phyloP scores from a whole-genome alignment of 129 eudicot species.

The Tagetes erecta region DNA sequence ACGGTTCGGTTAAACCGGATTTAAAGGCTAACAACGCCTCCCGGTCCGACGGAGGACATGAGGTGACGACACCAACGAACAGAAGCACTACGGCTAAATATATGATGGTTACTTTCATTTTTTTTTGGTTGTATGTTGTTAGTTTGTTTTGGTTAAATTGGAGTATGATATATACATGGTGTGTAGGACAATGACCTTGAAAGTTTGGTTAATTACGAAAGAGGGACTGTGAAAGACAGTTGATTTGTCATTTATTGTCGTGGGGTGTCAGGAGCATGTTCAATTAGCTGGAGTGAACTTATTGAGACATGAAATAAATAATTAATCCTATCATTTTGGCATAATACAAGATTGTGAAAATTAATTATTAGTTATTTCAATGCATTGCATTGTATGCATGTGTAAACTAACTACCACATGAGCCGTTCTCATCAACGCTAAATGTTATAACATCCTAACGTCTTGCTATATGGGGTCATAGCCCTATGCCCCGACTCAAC shows the following conservation, averaged over 20 bases:
- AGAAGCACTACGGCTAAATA: constrained; percentile 13
- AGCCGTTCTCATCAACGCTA: no score
- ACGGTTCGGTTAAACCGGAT: constrained; percentile 59
- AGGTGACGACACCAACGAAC: constrained; percentile 24
- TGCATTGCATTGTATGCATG: no score
- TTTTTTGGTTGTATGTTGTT: neutral
- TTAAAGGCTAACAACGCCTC: constrained; percentile 55
- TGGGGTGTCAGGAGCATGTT: constrained; percentile 36
- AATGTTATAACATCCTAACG: no score
- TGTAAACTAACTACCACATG: no score
- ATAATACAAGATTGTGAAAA: neutral
- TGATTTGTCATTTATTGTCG: constrained; percentile 36
- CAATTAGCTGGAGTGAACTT: constrained; percentile 31
- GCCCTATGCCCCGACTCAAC: no score
- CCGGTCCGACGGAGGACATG: constrained; percentile 80
- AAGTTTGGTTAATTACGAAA: constrained; percentile 26
- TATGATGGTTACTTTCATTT: constrained; percentile 18
- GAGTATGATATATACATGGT: constrained; percentile 21
- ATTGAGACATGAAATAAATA: constrained; percentile 3
- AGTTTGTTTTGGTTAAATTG: neutral
- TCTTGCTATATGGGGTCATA: no score
- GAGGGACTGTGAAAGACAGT: constrained; percentile 25
- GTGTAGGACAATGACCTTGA: neutral
- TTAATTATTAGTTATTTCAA: neutral
- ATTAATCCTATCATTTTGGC: constrained; percentile 3